A percentile compares a stretch with the other conserved stretches of the same genome.
These are phyloP conservation scores for Diophrys sp. DNA, from an alignment of 73 alveolate genomes.

Conservation along the genomic window DNA sequence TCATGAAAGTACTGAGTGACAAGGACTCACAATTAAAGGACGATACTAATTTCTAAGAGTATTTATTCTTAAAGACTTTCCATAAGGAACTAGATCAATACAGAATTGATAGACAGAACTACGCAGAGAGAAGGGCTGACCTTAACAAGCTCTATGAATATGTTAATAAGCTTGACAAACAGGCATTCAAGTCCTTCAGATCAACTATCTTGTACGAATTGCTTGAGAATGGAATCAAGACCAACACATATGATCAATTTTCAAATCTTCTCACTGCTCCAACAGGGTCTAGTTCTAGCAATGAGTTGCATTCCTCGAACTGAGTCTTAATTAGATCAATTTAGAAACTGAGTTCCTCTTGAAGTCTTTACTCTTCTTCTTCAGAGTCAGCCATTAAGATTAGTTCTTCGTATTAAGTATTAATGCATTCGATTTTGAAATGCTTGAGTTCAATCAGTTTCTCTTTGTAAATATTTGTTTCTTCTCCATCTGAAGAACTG, in stretches of 20 bases:
- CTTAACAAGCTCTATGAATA: conserved; percentile 15
- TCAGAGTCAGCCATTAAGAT: no score
- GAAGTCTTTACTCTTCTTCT: no score
- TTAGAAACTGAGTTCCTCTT: no score
- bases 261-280: no score
- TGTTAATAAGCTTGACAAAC: conserved; percentile 22
- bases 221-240: conserved; percentile 5
- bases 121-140: conserved; percentile 42
- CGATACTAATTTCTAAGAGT: not conserved
- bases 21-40: not conserved
- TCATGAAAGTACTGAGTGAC: not conserved
- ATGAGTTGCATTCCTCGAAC: no score
- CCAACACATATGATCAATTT: conserved; percentile 13
- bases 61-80: conserved; percentile 1
- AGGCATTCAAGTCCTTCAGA: conserved; percentile 2
- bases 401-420: no score
- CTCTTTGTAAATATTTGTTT: no score
- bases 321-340: no score
- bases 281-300: no score
- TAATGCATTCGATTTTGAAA: no score
- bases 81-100: conserved; percentile 16
- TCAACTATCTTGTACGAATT: conserved; percentile 17
- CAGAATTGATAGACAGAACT: conserved; percentile 11
- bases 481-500: no score
- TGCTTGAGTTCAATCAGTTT: no score